phyloP scores from a whole-genome alignment of 2,329 filamentous ascomycete species.

The Erysiphe pulchra region DNA sequence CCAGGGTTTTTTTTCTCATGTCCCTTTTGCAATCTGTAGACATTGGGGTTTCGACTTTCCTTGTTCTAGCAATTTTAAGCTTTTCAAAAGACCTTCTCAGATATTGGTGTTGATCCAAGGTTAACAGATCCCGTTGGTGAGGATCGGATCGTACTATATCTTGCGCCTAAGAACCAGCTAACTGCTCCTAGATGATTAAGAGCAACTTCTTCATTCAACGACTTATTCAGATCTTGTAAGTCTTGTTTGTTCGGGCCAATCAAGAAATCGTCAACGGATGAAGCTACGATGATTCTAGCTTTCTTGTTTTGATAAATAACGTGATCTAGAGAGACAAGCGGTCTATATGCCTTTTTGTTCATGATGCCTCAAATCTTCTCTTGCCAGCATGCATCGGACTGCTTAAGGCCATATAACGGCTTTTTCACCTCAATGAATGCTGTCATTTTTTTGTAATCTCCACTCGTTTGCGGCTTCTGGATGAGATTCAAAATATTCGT shows the following conservation, averaged over 20 bases:
- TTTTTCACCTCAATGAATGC: not conserved
- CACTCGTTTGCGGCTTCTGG: not conserved
- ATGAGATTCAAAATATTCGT: not conserved
- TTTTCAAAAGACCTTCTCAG: not conserved
- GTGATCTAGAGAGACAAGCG: not conserved
- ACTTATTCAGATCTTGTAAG: not conserved
- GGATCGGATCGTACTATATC: not conserved
- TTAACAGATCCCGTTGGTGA: not conserved
- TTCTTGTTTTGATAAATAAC: not conserved
- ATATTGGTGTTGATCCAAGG: not conserved
- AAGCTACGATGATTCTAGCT: not conserved
- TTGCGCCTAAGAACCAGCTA: not conserved
- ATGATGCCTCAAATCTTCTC: not conserved
- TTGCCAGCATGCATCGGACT: not conserved
- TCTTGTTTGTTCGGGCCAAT: not conserved
- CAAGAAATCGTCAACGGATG: not conserved
- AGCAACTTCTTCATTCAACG: not conserved
- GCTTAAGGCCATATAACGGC: not conserved
- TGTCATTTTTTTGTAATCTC: not conserved
- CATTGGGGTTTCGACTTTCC: not conserved
- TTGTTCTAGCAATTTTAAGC: not conserved
- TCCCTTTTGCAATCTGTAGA: not conserved
- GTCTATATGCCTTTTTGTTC: not conserved
- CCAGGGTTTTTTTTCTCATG: not conserved
- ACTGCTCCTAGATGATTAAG: not conserved